Evolutionary conservation across 768 basidiomycete genomes (phyloP), one percentile per base, ranked within the genome.

Genomic region (Psilocybe cyanescens): DNA sequence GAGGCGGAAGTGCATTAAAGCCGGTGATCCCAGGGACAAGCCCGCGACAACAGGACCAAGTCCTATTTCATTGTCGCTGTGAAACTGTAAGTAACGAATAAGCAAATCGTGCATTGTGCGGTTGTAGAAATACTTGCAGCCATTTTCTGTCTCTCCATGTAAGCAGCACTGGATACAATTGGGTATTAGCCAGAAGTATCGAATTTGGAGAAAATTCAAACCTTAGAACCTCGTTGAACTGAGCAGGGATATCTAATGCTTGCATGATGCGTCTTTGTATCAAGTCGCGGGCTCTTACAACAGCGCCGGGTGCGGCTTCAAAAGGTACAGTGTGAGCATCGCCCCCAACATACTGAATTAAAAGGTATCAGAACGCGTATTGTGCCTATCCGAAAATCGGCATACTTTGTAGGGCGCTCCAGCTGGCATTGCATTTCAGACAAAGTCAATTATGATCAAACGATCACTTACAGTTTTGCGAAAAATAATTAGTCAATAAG

Each of bases 141-240:
- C 92, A 94, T 94, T 70, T 82, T 90, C 72, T 94, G 92, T 59
- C 84, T 81, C 68, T 91, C 89, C 90, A 94, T 92, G 67, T 94
- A 94, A 1, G 90, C 92, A 49, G 88, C 90, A 60, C 87, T 87
- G 30, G 5, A 33, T 3, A n/a, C 16, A 35, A 44, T 37, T 5
- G 29, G 9, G 49, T n/a, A 49, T 16, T 44, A 44, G n/a, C n/a
- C n/a, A 3, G 17, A 45, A 28, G n/a, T 4, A 49, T 14, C 29
- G n/a, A 17, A 14, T 35, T 28, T 19, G 31, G 14, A n/a, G 17
- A 57, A 30, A 31, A 41, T 35, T 54, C 37, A 30, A 56, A 82
- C 83, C 81, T 88, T 31, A 94, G 79, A 37, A 94, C 81, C 72
- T 94, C 92, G 65, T 94, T 94, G 76, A 94, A 93, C 0, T 73